Conservation (phyloP, 2,329 filamentous ascomycete species). For the Venturia carpophila region DNA sequence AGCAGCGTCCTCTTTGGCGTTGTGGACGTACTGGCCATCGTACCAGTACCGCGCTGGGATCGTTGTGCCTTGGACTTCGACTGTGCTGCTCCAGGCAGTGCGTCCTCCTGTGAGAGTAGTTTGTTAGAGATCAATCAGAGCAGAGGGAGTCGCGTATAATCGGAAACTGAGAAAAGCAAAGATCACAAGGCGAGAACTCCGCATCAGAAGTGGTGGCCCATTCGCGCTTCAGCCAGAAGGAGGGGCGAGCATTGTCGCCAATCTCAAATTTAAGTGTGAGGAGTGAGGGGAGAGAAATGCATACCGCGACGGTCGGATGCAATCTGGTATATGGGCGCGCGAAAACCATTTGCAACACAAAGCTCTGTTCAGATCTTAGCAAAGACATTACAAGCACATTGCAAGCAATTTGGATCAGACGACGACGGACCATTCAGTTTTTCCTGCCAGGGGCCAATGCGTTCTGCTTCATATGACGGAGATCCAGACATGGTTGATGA, state of each 20-base stretch:
- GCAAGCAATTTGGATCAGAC: neutral
- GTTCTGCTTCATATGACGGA: constrained; percentile 12
- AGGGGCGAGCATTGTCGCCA: constrained; percentile 8
- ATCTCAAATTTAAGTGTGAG: neutral
- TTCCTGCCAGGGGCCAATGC: constrained; percentile 18
- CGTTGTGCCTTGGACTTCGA: constrained; percentile 58
- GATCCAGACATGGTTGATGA: constrained; percentile 12
- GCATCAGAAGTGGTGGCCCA: neutral
- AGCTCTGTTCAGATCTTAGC: constrained; percentile 7
- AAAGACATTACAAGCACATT: neutral
- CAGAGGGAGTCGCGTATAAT: neutral
- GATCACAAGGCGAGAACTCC: neutral
- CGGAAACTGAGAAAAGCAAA: constrained; percentile 2
- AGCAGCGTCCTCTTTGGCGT: constrained; percentile 85
- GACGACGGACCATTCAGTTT: constrained; percentile 16
- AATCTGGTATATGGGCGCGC: constrained; percentile 57
- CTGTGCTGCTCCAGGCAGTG: constrained; percentile 81
- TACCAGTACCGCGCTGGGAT: constrained; percentile 76
- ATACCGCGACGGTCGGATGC: constrained; percentile 68
- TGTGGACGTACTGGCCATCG: constrained; percentile 78
- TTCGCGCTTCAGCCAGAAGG: neutral
- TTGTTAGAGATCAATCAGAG: neutral
- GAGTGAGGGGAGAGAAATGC: constrained; percentile 20
- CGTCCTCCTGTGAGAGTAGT: constrained; percentile 54
- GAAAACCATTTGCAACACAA: constrained; percentile 48